phyloP scores from a whole-genome alignment of 106 monocot species.

The Allium sativum region DNA sequence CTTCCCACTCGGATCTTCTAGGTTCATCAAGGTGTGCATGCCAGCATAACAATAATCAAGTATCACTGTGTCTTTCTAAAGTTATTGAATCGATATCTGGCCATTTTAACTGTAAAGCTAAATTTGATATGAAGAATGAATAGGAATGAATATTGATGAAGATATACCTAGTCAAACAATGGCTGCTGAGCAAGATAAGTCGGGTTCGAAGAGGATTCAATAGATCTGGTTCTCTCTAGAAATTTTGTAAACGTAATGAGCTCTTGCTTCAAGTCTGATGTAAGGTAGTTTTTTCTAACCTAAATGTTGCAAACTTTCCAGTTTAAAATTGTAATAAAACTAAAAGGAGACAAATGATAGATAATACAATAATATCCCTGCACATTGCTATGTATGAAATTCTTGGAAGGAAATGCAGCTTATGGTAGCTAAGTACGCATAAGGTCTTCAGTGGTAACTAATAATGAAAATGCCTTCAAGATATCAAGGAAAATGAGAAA shows the following conservation, averaged over 20 bases:
- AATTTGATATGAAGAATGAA: not conserved
- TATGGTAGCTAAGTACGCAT: too few relatives aligned
- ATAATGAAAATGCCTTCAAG: too few relatives aligned
- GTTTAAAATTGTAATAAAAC: constrained; percentile 3
- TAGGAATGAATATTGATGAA: not conserved
- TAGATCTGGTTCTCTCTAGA: constrained; percentile 58
- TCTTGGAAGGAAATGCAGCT: too few relatives aligned
- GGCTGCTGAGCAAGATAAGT: constrained; percentile 96
- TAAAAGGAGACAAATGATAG: not conserved
- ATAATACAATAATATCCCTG: not conserved
- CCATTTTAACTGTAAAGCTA: not conserved
- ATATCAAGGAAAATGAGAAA: too few relatives aligned
- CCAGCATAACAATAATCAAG: constrained; percentile 97
- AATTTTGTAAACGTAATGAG: constrained; percentile 89
- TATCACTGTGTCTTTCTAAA: constrained; percentile 78
- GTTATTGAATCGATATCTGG: constrained; percentile 83
- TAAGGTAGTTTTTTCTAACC: constrained; percentile 91
- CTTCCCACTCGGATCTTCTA: constrained; percentile 92
- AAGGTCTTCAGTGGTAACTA: too few relatives aligned
- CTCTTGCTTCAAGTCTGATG: constrained; percentile 90
- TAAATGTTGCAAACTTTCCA: constrained; percentile 19
- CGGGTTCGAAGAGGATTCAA: constrained; percentile 24
- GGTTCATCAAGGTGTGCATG: constrained; percentile 95
- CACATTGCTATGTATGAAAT: too few relatives aligned
- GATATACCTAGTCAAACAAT: constrained; percentile 86